Evolutionary conservation across 2,329 filamentous ascomycete species (phyloP), one percentile per base, ranked within the genome.

Genomic region (Sclerotinia glacialis): DNA sequence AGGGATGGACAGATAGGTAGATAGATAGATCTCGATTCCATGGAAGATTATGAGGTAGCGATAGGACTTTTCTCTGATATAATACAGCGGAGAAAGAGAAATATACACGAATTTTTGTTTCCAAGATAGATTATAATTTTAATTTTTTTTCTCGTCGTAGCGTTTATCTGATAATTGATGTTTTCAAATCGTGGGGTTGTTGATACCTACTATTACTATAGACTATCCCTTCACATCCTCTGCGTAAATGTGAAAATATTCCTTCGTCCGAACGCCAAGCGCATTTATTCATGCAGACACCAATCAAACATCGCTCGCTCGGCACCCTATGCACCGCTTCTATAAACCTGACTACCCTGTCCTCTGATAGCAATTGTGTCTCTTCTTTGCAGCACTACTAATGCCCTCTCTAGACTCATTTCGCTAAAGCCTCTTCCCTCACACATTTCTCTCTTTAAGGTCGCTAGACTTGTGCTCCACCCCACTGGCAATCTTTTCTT

Each of bases 351-450:
- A 49, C 85, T 83, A 7, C 90, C 90, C 72, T 91, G 89, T 73
- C 91, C 89, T 67, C 91, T 82, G 77, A 93, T 90, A 78, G 91
- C 89, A 73, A 95, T 89, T 2, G 91, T 96, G 73, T 97, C 94
- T 72, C 93, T 86, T 74, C 93, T 84, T 77, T 96, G 92, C 79
- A 99, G 79, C 21, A 98, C 86, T 80, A 94, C 88, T 72, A 99
- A 78, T 0, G 94, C 92, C 72, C 94, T 83, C 71, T 93, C 93
- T 40, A 99, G 83, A 21, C 88, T 89, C 76, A 92, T 89, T 78
- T 98, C 95, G 70, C 86, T 92, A 78, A 94, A 98, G 0, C 92
- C 92, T 78, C 93, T 92, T 18, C 90, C 89, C 74, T 97, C 93
- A 6, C 96, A 92, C 83, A 99, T 93, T 77, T 99, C 95, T 55